phyloP scores from a whole-genome alignment of 768 basidiomycete species.

The Suillus plorans region DNA sequence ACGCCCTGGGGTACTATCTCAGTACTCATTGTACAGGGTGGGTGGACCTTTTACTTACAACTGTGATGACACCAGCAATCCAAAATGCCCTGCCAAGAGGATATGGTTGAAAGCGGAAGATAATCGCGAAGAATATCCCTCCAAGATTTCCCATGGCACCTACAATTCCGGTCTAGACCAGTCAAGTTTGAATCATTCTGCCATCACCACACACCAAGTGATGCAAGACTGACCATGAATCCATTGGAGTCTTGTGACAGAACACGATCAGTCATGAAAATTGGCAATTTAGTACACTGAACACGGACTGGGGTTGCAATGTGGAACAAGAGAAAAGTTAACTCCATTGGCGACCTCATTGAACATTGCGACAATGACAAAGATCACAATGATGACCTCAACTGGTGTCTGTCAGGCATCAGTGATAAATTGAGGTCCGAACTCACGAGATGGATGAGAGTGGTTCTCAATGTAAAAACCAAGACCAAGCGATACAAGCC shows the following conservation, averaged over 20 bases:
- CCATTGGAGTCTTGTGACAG: conserved; percentile 28
- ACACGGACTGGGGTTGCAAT: conserved; percentile 43
- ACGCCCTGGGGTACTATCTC: conserved; percentile 12
- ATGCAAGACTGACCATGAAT: conserved; percentile 28
- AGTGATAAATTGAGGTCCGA: not conserved
- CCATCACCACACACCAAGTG: not conserved
- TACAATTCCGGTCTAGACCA: conserved; percentile 35
- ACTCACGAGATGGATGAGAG: conserved; percentile 20
- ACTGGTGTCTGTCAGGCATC: conserved; percentile 16
- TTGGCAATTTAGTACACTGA: conserved; percentile 6
- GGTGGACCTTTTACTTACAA: conserved; percentile 22
- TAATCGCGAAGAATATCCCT: conserved; percentile 47
- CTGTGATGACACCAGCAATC: conserved; percentile 44
- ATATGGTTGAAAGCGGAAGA: conserved; percentile 45
- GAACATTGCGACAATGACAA: conserved; percentile 38
- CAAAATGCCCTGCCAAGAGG: conserved; percentile 44
- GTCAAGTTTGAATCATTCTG: not conserved
- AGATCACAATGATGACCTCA: conserved; percentile 36
- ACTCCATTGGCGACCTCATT: conserved; percentile 49
- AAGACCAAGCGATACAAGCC: conserved; percentile 41
- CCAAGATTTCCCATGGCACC: conserved; percentile 42
- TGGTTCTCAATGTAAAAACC: conserved; percentile 42
- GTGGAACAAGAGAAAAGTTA: conserved; percentile 51
- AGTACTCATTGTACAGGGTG: not conserved
- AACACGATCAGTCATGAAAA: not conserved